Evolutionary conservation across 805 yeast genomes (phyloP).

Genomic region (Cyberlindnera japonica): DNA sequence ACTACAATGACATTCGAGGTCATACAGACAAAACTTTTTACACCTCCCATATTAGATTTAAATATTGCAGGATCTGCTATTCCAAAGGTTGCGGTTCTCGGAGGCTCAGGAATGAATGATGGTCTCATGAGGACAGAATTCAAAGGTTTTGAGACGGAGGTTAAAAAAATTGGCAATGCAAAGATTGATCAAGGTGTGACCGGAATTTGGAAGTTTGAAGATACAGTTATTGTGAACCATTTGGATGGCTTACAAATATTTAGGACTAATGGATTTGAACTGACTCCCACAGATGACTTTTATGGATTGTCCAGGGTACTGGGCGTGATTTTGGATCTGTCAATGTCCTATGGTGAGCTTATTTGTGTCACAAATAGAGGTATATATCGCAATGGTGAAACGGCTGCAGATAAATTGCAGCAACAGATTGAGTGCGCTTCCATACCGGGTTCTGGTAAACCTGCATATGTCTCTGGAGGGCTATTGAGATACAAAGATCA

Average conservation of each 20-base stretch:
- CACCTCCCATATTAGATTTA: conserved; percentile 24
- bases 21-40: background rate
- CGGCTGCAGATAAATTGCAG: background rate
- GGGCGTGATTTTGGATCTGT: conserved; percentile 19
- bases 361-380: conserved; percentile 19
- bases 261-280: background rate
- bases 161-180: background rate
- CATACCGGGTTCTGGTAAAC: conserved; percentile 1
- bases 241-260: conserved; percentile 11
- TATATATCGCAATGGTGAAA: conserved; percentile 15
- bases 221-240: conserved; percentile 8
- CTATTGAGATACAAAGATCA: background rate
- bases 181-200: background rate
- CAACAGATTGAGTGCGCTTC: conserved; percentile 6
- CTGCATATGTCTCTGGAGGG: background rate
- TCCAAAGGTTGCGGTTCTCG: conserved; percentile 25
- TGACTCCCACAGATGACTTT: conserved; percentile 7
- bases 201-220: conserved; percentile 19
- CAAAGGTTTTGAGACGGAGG: conserved; percentile 14
- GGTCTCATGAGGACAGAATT: conserved; percentile 24
- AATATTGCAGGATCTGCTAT: conserved; percentile 18
- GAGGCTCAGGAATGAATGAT: conserved; percentile 19
- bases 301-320: conserved; percentile 9
- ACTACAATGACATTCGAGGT: background rate
- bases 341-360: conserved; percentile 1